Evolutionary conservation across 2,329 filamentous ascomycete genomes (phyloP).

Genomic region (Penicillium sp.): DNA sequence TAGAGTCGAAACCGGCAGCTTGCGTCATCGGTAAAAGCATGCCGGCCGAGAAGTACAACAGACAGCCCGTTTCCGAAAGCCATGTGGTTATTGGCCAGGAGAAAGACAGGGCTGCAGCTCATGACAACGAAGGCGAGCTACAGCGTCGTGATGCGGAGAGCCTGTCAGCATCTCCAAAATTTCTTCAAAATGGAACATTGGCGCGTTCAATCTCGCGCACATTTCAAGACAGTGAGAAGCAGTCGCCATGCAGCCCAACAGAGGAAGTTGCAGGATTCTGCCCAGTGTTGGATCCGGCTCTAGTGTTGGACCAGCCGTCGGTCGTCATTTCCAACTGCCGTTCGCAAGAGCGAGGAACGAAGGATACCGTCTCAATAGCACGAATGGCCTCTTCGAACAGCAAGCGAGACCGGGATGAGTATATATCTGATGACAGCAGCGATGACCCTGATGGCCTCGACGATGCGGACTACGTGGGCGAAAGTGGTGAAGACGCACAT

Average conservation of each 20-base stretch:
- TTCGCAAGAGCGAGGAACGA: slow-evolving; percentile 4
- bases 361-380: background rate
- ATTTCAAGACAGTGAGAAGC: slow-evolving; percentile 1
- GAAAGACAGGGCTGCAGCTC: background rate
- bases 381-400: slow-evolving; percentile 3
- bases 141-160: background rate
- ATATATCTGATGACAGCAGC: slow-evolving; percentile 4
- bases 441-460: slow-evolving; percentile 4
- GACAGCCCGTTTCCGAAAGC: slow-evolving; percentile 3
- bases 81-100: background rate
- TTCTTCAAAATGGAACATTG: background rate
- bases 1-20: slow-evolving; percentile 1
- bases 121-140: slow-evolving; percentile 4
- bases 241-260: background rate
- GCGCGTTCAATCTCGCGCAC: background rate
- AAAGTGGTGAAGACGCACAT: slow-evolving; percentile 2
- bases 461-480: slow-evolving; percentile 1
- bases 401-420: slow-evolving; percentile 3
- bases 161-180: background rate
- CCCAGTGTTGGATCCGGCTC: slow-evolving; percentile 2
- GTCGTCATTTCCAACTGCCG: slow-evolving; percentile 1
- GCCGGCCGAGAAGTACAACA: background rate
- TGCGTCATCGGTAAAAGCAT: slow-evolving; percentile 3
- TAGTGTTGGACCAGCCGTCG: background rate
- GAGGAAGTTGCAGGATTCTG: background rate